Base-by-base conservation (phyloP, 257 asterid species). In the Solanum habrochaites region DNA sequence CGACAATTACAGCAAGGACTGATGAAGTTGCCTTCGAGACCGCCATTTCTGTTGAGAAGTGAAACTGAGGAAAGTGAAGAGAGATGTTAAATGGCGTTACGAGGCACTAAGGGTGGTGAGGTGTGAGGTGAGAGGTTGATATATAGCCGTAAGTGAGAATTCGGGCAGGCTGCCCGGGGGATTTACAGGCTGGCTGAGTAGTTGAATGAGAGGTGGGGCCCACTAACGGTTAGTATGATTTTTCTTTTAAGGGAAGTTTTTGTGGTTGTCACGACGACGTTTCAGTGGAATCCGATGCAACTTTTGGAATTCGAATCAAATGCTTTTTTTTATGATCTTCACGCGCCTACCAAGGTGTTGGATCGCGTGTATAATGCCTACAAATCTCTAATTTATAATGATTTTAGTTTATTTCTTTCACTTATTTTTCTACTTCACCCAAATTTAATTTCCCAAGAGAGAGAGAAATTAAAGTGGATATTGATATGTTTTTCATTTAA, bases 101-200 rank as follows among this genome's bases (percentile, higher is more conserved):
- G 20, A 87, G 47, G 64, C 35, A 86, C 16, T 31, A 35, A 25
- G 18, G 12, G 37, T 6, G 29, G 0, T 0, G 16, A 43, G 49
- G 8, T 3, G 0, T 1, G 5, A 78, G 6, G 25, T 0, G 16
- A 11, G 71, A 25, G 64, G 25, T 27, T 52, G 35, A 58, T 87
- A 87, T 89, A 89, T 86, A 86, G 70, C 32, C n/a, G 74, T 13
- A 29, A 47, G 35, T n/a, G 87, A 85, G 52, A 43, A 49, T 80
- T 20, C 6, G 95, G 95, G 93, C 91, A 91, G 90, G n/a, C 69
- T 47, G 56, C 87, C 93, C 94, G 94, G 90, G 90, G 74, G 72
- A 85, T 77, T 73, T 81, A 92, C 94, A 92, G 92, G 87, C 93
- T 93, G 93, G 93, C 43, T 86, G 70, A 88, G 69, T 86, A 85